These are phyloP conservation scores for Suhomyces bolitotheri DNA, from an alignment of 1,139 yeast species.

Conservation along the genomic window DNA sequence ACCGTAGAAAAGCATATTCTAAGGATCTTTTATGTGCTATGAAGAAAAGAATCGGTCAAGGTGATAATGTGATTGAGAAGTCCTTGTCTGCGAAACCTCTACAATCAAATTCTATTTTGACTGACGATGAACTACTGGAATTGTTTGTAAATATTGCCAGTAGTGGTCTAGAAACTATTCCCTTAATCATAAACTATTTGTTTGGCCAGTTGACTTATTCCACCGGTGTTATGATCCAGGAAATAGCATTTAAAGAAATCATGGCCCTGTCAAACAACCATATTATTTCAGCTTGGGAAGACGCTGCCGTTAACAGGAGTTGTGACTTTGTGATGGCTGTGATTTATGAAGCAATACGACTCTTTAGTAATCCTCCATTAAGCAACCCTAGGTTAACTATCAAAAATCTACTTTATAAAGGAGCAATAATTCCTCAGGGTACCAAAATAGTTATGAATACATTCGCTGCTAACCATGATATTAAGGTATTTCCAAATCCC, in stretches of 20 bases:
- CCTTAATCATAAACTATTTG: conserved; percentile 60
- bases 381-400: conserved; percentile 65
- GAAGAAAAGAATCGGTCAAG: too few relatives aligned
- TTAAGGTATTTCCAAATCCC: conserved; percentile 47
- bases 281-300: conserved; percentile 47
- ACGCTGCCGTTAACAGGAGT: conserved; percentile 35
- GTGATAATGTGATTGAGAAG: too few relatives aligned
- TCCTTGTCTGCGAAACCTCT: background rate
- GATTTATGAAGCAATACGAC: conserved; percentile 62
- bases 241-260: conserved; percentile 38
- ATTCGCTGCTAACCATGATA: conserved; percentile 71
- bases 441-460: conserved; percentile 66
- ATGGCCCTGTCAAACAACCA: conserved; percentile 30
- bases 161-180: conserved; percentile 77
- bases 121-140: conserved; percentile 52
- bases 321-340: conserved; percentile 58
- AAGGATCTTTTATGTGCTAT: too few relatives aligned
- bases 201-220: conserved; percentile 62
- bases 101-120: conserved; percentile 19
- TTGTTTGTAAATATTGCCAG: conserved; percentile 75
- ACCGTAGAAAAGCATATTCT: too few relatives aligned
- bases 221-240: conserved; percentile 47
- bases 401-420: conserved; percentile 41
- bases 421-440: conserved; percentile 50
- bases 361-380: conserved; percentile 66